Evolutionary conservation across 1,284 basidiomycete genomes (phyloP).

Genomic region (Melanopsichium pennsylvanicum): DNA sequence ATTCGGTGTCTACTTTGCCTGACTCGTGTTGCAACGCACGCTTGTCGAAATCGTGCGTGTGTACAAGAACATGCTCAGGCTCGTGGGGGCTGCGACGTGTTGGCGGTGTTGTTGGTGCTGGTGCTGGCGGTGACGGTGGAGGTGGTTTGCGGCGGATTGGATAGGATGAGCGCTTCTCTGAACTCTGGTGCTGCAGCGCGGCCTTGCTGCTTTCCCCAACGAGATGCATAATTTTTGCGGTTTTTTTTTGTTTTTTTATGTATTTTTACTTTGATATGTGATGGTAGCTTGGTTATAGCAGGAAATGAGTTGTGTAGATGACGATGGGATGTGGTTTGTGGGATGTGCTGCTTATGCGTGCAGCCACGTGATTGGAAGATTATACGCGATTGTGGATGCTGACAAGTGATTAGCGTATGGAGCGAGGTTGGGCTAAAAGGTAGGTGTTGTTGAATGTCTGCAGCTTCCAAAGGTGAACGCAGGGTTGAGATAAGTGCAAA

Average conservation of each 20-base stretch:
- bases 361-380: too few species aligned
- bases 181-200: conserved; percentile 13
- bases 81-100: conserved; percentile 25
- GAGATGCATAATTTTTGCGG: conserved; percentile 29
- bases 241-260: too few species aligned
- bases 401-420: too few species aligned
- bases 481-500: too few species aligned
- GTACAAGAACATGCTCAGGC: conserved; percentile 27
- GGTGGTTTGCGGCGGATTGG: conserved; percentile 2
- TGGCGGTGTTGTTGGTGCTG: conserved; percentile 33
- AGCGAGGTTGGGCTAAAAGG: too few species aligned
- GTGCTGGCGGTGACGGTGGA: conserved; percentile 27
- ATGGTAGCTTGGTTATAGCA: not conserved
- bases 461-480: too few species aligned
- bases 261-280: too few species aligned
- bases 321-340: too few species aligned
- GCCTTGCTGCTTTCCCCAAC: conserved; percentile 38
- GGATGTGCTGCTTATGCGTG: too few species aligned
- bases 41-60: conserved; percentile 15
- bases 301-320: too few species aligned
- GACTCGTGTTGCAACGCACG: conserved; percentile 8
- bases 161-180: conserved; percentile 1
- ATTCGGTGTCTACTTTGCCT: conserved; percentile 8
- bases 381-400: too few species aligned
- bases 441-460: too few species aligned